Evolutionary conservation across 1,284 basidiomycete genomes (phyloP), one percentile per base, ranked within the genome.

Genomic region (Apiotrichum veenhuisii): DNA sequence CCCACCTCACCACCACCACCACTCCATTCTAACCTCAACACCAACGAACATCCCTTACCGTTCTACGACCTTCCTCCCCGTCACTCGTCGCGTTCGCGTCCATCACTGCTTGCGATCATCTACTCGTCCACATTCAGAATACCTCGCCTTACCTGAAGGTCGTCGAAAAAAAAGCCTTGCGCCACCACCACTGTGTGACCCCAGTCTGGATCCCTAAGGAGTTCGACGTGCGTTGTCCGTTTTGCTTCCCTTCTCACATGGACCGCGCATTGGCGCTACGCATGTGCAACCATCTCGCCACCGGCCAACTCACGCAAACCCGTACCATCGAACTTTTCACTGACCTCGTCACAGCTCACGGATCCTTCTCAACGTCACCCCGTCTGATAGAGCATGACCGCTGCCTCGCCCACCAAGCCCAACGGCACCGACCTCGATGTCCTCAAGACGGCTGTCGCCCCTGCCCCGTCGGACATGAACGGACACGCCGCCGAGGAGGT

Each of bases 401-500:
- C 46, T 48, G 69, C 64, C 46, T 64, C 61, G 41, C 61, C 66
- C 27, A 58, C 56, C 27, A 65, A 67, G 57, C 50, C 60, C 47
- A 63, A 63, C 64, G 67, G 63, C 52, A 55, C 66, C 41, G 54
- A 64, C 26, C 52, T 64, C 50, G 52, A 69, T 46, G 59, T 61
- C 48, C 61, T 52, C 51, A 65, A 64, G 56, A 27, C 44, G 52
- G 50, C 48, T 38, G 55, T 53, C 51, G 46, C 55, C 33, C 60
- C 53, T 25, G 26, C 49, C 12, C 14, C 38, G 49, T 36, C 36
- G 22, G 66, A 62, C 46, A 53, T 60, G 40, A 71, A 71, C 55
- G 73, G 73, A 36, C 71, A 73, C 56, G 67, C 52, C 54, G 57
- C 69, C 18, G 68, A 67, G 27, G 68, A 72, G 61, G 72, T 72